Base-by-base conservation (phyloP, 495 filamentous ascomycete species). In the Penicillium bialowiezense region DNA sequence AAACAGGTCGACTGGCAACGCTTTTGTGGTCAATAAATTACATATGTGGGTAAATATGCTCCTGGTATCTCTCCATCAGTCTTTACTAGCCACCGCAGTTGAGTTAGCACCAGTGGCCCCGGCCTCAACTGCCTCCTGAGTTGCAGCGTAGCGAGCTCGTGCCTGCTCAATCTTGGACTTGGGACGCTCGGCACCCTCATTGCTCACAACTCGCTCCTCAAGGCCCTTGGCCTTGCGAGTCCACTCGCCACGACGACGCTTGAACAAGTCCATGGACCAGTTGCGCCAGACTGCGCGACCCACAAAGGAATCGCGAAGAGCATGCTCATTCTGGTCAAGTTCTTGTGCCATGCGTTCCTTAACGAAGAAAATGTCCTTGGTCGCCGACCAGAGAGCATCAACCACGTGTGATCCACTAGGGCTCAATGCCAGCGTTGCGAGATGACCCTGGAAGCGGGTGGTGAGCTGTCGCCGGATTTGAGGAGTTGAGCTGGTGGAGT, bases 261-360 rank as follows among this genome's bases (percentile, higher is more conserved):
- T 88, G 69, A 85, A 97, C 18, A 91, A 60, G 67, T 97, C 93
- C 71, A 96, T 90, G 44, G 77, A 81, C 95, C 93, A 98, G 51
- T 93, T 89, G 44, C 85, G 74, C 92, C 90, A 97, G 9, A 95
- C 89, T 3, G 84, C 86, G 5, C 91, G 72, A 3, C 93, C 93
- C 19, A 86, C 74, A 54, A 80, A 86, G 0, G 83, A 85, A 48
- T 89, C 85, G 18, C 91, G 78, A 14, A 98, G 71, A 9, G 74
- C 63, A 26, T 74, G 54, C 62, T 96, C 91, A 48, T 75, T 68
- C 38, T 76, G 65, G 1, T 73, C 61, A 7, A 90, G 62, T 57
- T 88, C 84, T 47, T 82, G 74, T 8, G 86, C 85, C 54, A 89
- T 76, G 8, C 79, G 68, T 60, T 88, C 84, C 40, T 85, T 79